Percentiles rank a stretch among this genome's conserved stretches.
Conservation (phyloP, 1,284 basidiomycete species). For the Coniferiporia weirii region DNA sequence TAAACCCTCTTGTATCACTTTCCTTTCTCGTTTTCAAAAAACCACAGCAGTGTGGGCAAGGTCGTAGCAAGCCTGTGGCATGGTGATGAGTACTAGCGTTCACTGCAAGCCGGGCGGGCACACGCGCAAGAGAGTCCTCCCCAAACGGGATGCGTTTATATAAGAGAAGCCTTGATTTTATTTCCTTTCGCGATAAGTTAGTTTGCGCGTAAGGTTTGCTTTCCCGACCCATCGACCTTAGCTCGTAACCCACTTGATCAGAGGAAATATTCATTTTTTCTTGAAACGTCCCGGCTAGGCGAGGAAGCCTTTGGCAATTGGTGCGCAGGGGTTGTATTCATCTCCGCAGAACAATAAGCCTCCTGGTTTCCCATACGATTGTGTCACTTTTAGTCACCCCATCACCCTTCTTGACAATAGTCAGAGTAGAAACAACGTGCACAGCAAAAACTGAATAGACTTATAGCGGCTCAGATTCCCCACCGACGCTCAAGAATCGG, state of each 20-base stretch:
- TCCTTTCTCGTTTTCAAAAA: no score
- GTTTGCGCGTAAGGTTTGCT: neutral
- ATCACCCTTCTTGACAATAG: conserved; percentile 12
- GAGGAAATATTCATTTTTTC: neutral
- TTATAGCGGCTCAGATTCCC: neutral
- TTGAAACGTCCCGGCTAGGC: conserved; percentile 7
- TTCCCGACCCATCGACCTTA: no score
- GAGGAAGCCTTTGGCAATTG: neutral
- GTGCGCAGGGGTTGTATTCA: neutral
- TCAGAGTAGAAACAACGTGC: conserved; percentile 7
- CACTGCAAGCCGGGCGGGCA: no score
- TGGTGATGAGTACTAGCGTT: no score
- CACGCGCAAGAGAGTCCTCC: no score
- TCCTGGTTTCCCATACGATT: conserved; percentile 8
- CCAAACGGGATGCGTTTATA: no score
- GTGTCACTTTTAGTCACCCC: conserved; percentile 6
- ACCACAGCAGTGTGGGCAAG: no score
- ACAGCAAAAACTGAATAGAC: neutral
- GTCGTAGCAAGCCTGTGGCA: no score
- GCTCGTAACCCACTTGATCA: no score
- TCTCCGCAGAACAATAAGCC: conserved; percentile 18
- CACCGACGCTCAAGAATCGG: neutral
- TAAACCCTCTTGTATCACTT: no score
- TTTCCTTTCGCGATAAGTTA: neutral
- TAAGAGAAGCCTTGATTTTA: no score